phyloP scores from a whole-genome alignment of 805 yeast species.

The Lipomyces spencermartinsiae region DNA sequence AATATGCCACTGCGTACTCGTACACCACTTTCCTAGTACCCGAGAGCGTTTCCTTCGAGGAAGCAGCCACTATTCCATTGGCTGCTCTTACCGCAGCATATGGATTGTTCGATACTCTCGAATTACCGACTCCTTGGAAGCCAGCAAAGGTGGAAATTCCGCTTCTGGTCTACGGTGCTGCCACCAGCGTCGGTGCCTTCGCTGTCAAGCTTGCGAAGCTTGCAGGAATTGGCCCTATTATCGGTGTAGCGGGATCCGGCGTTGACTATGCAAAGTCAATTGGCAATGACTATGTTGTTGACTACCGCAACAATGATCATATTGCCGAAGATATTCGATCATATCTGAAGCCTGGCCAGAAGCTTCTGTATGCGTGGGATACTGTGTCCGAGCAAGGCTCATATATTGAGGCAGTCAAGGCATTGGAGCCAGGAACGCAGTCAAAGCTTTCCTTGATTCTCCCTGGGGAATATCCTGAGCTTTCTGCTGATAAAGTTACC shows the following conservation, averaged over 20 bases:
- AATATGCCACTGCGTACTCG: constrained; percentile 20
- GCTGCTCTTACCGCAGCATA: constrained; percentile 20
- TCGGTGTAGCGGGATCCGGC: constrained; percentile 22
- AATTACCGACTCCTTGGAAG: constrained; percentile 17
- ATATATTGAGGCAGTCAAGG: background rate
- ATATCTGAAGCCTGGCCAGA: constrained; percentile 9
- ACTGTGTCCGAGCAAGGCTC: constrained; percentile 19
- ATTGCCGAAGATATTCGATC: constrained; percentile 6
- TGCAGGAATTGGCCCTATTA: constrained; percentile 19
- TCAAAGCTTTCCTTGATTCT: constrained; percentile 6
- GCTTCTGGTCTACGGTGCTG: constrained; percentile 20
- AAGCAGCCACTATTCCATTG: constrained; percentile 22
- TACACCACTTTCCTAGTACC: constrained; percentile 22
- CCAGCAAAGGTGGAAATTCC: constrained; percentile 16
- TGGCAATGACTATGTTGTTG: constrained; percentile 19
- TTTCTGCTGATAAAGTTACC: background rate
- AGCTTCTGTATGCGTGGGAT: constrained; percentile 10
- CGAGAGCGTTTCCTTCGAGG: constrained; percentile 15
- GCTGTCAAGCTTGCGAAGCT: constrained; percentile 25
- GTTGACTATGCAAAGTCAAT: constrained; percentile 18
- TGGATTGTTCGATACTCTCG: constrained; percentile 11
- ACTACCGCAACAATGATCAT: constrained; percentile 17
- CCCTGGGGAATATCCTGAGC: background rate
- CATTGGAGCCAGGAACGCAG: constrained; percentile 7
- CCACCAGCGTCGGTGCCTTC: constrained; percentile 24